Percentiles rank a stretch among this genome's conserved stretches.
These are phyloP conservation scores for Pseudogymnoascus sp. DNA, from an alignment of 2,329 filamentous ascomycete species.

Conservation along the genomic window DNA sequence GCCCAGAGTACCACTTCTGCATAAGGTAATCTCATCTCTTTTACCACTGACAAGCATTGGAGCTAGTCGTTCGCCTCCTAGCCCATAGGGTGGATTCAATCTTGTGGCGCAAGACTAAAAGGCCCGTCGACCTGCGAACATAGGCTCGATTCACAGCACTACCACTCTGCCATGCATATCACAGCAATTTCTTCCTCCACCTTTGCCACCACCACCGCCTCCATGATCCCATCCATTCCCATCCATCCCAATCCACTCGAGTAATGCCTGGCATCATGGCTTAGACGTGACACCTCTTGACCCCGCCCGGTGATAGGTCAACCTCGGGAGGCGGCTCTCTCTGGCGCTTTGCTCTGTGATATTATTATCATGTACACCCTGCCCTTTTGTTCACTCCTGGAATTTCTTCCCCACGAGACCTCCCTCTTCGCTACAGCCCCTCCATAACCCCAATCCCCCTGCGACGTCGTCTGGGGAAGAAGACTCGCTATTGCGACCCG, in stretches of 20 bases:
- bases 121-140: background rate
- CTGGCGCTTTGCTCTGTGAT: background rate
- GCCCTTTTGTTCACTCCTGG: conserved; percentile 6
- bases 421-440: background rate
- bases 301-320: conserved; percentile 4
- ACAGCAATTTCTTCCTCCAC: conserved; percentile 7
- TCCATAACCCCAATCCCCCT: background rate
- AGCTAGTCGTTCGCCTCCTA: background rate
- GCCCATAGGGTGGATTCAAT: background rate
- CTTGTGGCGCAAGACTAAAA: conserved; percentile 7
- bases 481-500: background rate
- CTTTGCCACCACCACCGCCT: conserved; percentile 7
- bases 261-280: conserved; percentile 8
- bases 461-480: background rate
- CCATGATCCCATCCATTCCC: conserved; percentile 8
- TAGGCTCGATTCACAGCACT: conserved; percentile 4
- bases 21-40: conserved; percentile 8
- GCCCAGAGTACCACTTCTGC: background rate
- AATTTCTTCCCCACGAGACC: conserved; percentile 7
- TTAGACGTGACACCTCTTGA: conserved; percentile 7
- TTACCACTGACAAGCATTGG: conserved; percentile 7
- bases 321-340: conserved; percentile 3
- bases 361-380: conserved; percentile 7
- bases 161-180: conserved; percentile 6
- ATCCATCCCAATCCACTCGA: conserved; percentile 8